phyloP scores from a whole-genome alignment of 2,329 filamentous ascomycete genomes.

The Colletotrichum tofieldiae region DNA sequence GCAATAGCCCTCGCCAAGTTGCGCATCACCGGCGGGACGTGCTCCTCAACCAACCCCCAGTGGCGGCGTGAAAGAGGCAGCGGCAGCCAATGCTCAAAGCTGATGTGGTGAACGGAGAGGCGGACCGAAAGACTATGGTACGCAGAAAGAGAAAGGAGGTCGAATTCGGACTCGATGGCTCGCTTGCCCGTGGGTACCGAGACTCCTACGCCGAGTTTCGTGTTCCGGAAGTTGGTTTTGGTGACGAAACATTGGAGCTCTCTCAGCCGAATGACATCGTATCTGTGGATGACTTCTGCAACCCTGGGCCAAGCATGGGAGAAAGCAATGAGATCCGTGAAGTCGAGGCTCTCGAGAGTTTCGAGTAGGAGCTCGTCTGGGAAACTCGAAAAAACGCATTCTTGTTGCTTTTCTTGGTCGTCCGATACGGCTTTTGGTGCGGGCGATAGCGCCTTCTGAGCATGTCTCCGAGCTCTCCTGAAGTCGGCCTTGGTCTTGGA shows the following conservation, averaged over 20 bases:
- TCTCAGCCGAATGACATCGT: constrained; percentile 56
- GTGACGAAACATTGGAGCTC: constrained; percentile 65
- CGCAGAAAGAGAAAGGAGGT: constrained; percentile 61
- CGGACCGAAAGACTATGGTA: constrained; percentile 55
- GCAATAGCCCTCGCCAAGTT: constrained; percentile 47
- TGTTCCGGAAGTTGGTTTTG: constrained; percentile 57
- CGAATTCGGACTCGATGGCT: constrained; percentile 63
- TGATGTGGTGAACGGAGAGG: constrained; percentile 58
- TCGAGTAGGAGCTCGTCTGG: constrained; percentile 60
- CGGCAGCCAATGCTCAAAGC: constrained; percentile 62
- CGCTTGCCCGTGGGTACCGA: constrained; percentile 45
- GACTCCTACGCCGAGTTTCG: constrained; percentile 62
- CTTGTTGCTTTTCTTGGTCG: constrained; percentile 6
- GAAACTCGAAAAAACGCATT: constrained; percentile 43
- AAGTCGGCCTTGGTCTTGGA: constrained; percentile 16
- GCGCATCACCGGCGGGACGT: constrained; percentile 43
- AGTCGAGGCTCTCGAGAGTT: constrained; percentile 53
- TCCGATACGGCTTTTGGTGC: constrained; percentile 46
- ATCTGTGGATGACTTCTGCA: constrained; percentile 52
- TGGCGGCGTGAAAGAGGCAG: constrained; percentile 62
- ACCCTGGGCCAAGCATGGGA: constrained; percentile 56
- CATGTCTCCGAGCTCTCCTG: constrained; percentile 23
- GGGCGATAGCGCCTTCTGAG: constrained; percentile 9
- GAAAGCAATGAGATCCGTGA: constrained; percentile 55
- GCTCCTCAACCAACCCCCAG: constrained; percentile 56